Evolutionary conservation across 2,329 filamentous ascomycete species (phyloP).

Genomic region (Penicillium corylophilum): DNA sequence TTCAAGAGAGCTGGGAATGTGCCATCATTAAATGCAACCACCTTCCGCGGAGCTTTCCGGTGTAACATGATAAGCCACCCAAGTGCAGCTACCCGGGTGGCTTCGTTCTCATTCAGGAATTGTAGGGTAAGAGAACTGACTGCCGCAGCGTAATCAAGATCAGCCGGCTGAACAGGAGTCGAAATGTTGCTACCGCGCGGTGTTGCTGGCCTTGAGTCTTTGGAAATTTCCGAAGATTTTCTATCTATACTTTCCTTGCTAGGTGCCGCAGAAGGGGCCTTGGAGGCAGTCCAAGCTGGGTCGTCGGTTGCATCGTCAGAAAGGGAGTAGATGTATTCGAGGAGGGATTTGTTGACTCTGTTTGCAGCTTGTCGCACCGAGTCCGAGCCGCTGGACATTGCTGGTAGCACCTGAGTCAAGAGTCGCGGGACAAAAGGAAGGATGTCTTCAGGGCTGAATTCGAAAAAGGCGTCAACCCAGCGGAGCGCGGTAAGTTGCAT

Average conservation of each 20-base stretch:
- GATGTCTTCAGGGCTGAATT: conserved; percentile 96
- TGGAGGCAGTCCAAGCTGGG: conserved; percentile 34
- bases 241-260: conserved; percentile 40
- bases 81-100: conserved; percentile 86
- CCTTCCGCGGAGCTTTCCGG: conserved; percentile 87
- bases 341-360: conserved; percentile 83
- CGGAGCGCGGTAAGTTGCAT: conserved; percentile 85
- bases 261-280: conserved; percentile 40
- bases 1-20: conserved; percentile 96
- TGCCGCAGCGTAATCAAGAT: conserved; percentile 93
- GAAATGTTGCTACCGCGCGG: conserved; percentile 49
- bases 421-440: conserved; percentile 91
- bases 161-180: conserved; percentile 51
- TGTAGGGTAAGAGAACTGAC: conserved; percentile 90
- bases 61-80: conserved; percentile 98
- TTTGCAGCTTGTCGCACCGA: conserved; percentile 84
- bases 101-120: conserved; percentile 95
- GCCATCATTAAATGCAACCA: conserved; percentile 92
- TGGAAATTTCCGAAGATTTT: conserved; percentile 31
- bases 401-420: conserved; percentile 85
- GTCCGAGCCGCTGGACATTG: conserved; percentile 89
- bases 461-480: conserved; percentile 95
- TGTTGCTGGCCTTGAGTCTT: conserved; percentile 38
- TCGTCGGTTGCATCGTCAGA: conserved; percentile 64
- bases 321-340: conserved; percentile 91